A percentile compares a stretch with the other conserved stretches of the same genome.
phyloP scores from a whole-genome alignment of 2,329 filamentous ascomycete genomes.

The Alternaria sp. region DNA sequence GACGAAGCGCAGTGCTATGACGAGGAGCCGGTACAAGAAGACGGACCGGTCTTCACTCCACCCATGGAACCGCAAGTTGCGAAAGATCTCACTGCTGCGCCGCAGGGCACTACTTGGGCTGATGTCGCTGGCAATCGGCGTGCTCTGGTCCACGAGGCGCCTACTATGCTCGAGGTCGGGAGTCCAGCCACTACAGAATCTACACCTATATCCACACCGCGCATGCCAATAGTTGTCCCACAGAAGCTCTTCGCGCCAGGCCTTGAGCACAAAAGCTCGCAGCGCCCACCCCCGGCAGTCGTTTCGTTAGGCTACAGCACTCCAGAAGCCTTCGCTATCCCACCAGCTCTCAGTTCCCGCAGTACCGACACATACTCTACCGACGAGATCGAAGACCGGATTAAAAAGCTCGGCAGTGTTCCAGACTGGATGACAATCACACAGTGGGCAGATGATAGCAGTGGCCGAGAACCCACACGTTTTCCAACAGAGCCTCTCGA shows the following conservation, averaged over 20 bases:
- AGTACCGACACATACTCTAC: not conserved
- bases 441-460: not conserved
- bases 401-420: not conserved
- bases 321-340: not conserved
- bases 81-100: not conserved
- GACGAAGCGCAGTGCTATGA: not conserved
- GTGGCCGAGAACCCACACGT: not conserved
- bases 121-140: slow-evolving; percentile 7
- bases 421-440: not conserved
- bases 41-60: not conserved
- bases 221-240: not conserved
- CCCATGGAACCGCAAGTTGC: not conserved
- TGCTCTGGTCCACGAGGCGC: not conserved
- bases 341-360: not conserved
- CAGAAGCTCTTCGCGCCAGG: not conserved
- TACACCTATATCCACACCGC: not conserved
- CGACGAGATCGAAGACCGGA: not conserved
- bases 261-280: not conserved
- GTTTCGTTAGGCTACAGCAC: not conserved
- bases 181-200: not conserved
- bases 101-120: slow-evolving; percentile 18
- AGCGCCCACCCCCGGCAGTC: not conserved
- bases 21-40: slow-evolving; percentile 1
- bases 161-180: not conserved
- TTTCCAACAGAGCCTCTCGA: slow-evolving; percentile 2